phyloP scores from a whole-genome alignment of 116 monocot genomes.

The Iris pallida region DNA sequence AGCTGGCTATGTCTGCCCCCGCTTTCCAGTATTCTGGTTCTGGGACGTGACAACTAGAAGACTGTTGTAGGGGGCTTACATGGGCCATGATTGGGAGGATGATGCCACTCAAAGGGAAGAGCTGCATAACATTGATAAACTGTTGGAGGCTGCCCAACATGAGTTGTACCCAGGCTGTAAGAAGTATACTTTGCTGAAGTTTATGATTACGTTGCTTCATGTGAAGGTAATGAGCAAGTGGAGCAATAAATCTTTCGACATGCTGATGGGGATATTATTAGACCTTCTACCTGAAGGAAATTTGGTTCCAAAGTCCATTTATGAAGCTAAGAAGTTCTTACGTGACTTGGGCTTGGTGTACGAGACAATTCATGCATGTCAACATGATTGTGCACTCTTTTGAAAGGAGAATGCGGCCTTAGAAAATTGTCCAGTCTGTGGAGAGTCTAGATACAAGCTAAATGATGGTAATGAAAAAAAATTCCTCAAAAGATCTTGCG shows the following conservation, averaged over 20 bases:
- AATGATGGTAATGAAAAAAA: neutral
- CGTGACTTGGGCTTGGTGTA: conserved; percentile 2
- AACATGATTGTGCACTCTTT: neutral
- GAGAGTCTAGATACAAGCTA: neutral
- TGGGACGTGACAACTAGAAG: too few relatives aligned
- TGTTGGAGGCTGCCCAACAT: neutral
- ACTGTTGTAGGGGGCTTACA: neutral
- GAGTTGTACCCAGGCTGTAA: neutral
- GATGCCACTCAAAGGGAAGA: neutral
- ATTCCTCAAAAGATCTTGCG: neutral
- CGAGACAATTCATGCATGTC: neutral
- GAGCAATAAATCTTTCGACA: neutral
- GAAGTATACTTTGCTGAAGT: neutral
- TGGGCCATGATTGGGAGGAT: neutral
- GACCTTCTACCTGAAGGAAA: neutral
- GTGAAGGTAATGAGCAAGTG: neutral
- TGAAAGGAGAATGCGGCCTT: neutral
- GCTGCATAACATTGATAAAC: too few relatives aligned
- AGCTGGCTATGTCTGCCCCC: too few relatives aligned
- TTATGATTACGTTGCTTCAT: neutral
- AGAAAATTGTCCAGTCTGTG: neutral
- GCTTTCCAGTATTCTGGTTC: too few relatives aligned
- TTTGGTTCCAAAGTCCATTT: neutral
- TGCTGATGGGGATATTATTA: neutral
- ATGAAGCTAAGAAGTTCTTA: neutral